phyloP scores from a whole-genome alignment of 2,329 filamentous ascomycete genomes.

The Podosphaera aphanis region DNA sequence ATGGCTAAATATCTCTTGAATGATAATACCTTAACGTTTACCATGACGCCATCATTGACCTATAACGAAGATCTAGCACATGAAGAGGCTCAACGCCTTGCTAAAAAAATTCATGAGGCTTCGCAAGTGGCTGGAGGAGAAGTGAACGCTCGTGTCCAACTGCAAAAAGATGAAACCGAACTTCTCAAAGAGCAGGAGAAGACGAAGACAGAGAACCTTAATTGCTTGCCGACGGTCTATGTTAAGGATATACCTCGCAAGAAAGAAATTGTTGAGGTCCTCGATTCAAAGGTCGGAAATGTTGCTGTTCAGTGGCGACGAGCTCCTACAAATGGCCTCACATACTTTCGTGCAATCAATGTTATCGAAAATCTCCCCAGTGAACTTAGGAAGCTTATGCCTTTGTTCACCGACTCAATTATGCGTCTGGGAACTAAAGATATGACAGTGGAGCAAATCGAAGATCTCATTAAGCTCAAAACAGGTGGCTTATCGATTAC shows the following conservation, averaged over 20 bases:
- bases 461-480: conserved; percentile 88
- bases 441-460: conserved; percentile 79
- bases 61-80: conserved; percentile 51
- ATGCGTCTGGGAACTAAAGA: conserved; percentile 80
- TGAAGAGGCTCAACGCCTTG: conserved; percentile 57
- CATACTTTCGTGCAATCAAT: conserved; percentile 84
- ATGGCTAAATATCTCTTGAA: conserved; percentile 80
- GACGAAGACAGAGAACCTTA: conserved; percentile 62
- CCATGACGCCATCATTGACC: conserved; percentile 64
- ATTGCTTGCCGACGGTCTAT: conserved; percentile 68
- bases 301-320: conserved; percentile 72
- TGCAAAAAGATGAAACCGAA: conserved; percentile 58
- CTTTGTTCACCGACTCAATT: conserved; percentile 74
- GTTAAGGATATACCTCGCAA: conserved; percentile 71
- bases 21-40: conserved; percentile 71
- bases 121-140: conserved; percentile 45
- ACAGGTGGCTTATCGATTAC: conserved; percentile 74
- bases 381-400: conserved; percentile 63
- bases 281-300: conserved; percentile 40
- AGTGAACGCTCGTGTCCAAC: conserved; percentile 43
- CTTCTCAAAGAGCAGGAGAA: conserved; percentile 65
- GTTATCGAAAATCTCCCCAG: conserved; percentile 56
- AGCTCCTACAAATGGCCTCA: conserved; percentile 82
- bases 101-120: conserved; percentile 47
- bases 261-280: conserved; percentile 35